phyloP scores from a whole-genome alignment of 139 green algal species.

The Chlamydomonas incerta region DNA sequence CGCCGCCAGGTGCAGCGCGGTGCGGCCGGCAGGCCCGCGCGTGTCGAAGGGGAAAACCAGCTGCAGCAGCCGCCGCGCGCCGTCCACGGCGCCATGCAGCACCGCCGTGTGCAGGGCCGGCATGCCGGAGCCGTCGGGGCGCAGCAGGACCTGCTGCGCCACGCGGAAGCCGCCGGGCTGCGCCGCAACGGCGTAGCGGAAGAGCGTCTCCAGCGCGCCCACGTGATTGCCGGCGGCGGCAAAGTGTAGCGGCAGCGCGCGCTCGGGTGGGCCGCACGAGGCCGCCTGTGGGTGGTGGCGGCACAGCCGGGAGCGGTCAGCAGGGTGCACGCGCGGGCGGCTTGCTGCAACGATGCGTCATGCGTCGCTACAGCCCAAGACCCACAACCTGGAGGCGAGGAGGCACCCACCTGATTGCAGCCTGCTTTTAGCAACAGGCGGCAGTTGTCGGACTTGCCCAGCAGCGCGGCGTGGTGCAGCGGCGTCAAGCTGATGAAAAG shows the following conservation, averaged over 20 bases:
- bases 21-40: conserved; percentile 22
- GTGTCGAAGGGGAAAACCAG: conserved; percentile 40
- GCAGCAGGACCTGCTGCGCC: conserved; percentile 16
- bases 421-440: conserved; percentile 24
- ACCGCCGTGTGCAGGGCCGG: conserved; percentile 20
- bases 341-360: too few species aligned
- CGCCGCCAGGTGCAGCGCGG: conserved; percentile 32
- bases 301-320: too few species aligned
- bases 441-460: conserved; percentile 22
- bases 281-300: neutral
- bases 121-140: conserved; percentile 7
- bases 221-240: conserved; percentile 26
- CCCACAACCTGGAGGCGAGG: too few species aligned
- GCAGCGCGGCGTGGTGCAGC: neutral
- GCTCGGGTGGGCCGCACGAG: neutral
- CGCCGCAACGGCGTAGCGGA: neutral
- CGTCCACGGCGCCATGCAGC: conserved; percentile 20
- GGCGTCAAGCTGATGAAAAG: neutral
- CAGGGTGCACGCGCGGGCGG: too few species aligned
- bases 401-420: neutral
- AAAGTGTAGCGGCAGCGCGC: conserved; percentile 25
- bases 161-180: conserved; percentile 1
- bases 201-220: neutral
- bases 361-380: too few species aligned
- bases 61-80: conserved; percentile 26